These are phyloP conservation scores for Cordyceps tenuipes DNA, from an alignment of 2,329 filamentous ascomycete species.

Conservation along the genomic window DNA sequence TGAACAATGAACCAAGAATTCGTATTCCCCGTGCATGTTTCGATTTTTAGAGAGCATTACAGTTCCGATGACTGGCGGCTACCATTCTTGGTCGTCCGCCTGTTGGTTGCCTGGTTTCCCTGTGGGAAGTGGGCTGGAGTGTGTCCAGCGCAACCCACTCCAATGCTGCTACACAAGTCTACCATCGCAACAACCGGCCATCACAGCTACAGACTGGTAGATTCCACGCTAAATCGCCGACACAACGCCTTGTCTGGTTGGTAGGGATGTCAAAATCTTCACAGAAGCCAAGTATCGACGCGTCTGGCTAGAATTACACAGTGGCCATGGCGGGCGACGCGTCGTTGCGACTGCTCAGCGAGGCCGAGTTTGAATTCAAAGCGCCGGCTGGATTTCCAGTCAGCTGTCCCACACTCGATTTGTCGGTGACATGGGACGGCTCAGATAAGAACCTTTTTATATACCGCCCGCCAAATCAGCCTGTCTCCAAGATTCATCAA, in stretches of 20 bases:
- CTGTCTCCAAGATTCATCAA: slow-evolving; percentile 45
- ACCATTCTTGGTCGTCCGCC: too few relatives aligned
- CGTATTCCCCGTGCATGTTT: not conserved
- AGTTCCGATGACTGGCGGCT: not conserved
- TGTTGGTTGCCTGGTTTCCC: not conserved
- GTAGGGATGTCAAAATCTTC: not conserved
- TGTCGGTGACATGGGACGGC: slow-evolving; percentile 64
- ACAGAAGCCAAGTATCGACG: not conserved
- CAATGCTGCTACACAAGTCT: not conserved
- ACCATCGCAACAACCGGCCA: not conserved
- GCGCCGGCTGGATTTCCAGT: slow-evolving; percentile 52
- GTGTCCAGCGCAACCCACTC: not conserved
- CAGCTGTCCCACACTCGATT: slow-evolving; percentile 78
- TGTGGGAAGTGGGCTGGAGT: not conserved
- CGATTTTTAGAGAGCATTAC: not conserved
- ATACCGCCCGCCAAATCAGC: slow-evolving; percentile 69
- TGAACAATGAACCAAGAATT: slow-evolving; percentile 5
- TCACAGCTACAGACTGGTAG: not conserved
- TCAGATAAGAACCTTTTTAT: slow-evolving; percentile 62
- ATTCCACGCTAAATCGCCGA: not conserved
- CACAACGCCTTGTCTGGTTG: not conserved
- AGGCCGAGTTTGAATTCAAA: slow-evolving; percentile 48
- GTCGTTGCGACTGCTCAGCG: slow-evolving; percentile 42
- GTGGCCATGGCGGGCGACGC: slow-evolving; percentile 20
- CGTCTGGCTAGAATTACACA: not conserved